Conservation (phyloP, 1,139 yeast genomes). For the Casaregolazyma lundiana region DNA sequence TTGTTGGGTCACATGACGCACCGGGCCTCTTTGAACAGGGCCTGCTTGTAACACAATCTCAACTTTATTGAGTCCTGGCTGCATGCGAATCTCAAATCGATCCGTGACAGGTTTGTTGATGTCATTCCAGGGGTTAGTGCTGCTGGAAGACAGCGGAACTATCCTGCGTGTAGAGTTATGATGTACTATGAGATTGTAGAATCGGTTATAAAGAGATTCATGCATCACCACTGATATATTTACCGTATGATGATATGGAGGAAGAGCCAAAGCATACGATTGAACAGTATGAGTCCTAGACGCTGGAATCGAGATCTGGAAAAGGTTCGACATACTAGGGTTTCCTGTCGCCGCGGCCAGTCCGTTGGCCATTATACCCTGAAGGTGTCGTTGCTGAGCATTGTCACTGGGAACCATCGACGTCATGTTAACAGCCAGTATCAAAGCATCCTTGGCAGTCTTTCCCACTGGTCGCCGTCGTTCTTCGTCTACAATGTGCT, state of each 20-base stretch:
- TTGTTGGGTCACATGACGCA: conserved; percentile 11
- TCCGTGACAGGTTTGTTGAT: conserved; percentile 22
- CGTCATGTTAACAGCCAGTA: conserved; percentile 26
- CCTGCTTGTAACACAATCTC: conserved; percentile 20
- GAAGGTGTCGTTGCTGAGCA: conserved; percentile 25
- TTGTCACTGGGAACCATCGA: conserved; percentile 26
- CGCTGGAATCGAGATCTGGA: conserved; percentile 30
- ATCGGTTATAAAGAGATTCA: conserved; percentile 26
- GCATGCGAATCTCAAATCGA: conserved; percentile 26
- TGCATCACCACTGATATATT: conserved; percentile 28
- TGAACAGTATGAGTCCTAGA: conserved; percentile 28
- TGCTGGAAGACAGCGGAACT: conserved; percentile 24
- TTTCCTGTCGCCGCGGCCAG: conserved; percentile 5
- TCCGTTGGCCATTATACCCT: conserved; percentile 17
- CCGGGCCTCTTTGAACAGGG: conserved; percentile 13
- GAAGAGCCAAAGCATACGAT: conserved; percentile 31
- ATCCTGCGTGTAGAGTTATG: conserved; percentile 25
- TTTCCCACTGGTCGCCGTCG: conserved; percentile 26
- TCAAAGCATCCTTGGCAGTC: conserved; percentile 27
- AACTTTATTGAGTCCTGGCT: conserved; percentile 28
- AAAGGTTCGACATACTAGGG: conserved; percentile 27
- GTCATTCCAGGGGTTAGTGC: conserved; percentile 28
- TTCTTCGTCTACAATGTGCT: conserved; percentile 14
- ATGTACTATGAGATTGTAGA: conserved; percentile 22
- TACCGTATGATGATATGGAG: conserved; percentile 31